Conservation (phyloP, 2,329 filamentous ascomycete genomes). For the Fusarium bulbicola region DNA sequence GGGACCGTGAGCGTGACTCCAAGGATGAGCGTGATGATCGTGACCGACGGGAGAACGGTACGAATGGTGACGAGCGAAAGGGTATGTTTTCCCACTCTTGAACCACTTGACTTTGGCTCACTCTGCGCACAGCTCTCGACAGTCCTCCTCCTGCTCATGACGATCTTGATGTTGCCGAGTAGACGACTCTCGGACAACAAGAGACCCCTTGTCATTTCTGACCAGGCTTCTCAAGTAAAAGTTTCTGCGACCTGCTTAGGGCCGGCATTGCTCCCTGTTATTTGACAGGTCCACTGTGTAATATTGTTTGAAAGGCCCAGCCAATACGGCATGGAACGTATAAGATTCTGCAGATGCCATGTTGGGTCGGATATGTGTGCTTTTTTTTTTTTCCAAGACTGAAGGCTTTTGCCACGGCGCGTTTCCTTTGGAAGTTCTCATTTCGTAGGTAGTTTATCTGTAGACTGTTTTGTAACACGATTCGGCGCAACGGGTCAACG, state of each 20-base stretch:
- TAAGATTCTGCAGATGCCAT: constrained; percentile 28
- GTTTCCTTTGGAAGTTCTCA: constrained; percentile 40
- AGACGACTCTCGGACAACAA: constrained; percentile 35
- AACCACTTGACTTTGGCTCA: constrained; percentile 30
- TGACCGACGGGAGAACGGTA: constrained; percentile 77
- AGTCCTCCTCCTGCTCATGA: constrained; percentile 87
- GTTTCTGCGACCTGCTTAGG: constrained; percentile 35
- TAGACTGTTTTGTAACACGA: constrained; percentile 41
- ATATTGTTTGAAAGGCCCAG: constrained; percentile 37
- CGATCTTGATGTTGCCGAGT: constrained; percentile 94
- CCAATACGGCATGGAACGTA: constrained; percentile 37
- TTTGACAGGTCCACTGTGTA: constrained; percentile 36
- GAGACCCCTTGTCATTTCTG: constrained; percentile 13
- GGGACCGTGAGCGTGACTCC: constrained; percentile 64
- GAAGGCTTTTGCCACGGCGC: constrained; percentile 37
- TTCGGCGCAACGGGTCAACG: constrained; percentile 35
- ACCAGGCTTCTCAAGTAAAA: constrained; percentile 34
- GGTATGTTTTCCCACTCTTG: constrained; percentile 59
- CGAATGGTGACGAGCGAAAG: constrained; percentile 92
- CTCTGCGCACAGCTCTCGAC: constrained; percentile 65
- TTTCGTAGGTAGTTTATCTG: constrained; percentile 41
- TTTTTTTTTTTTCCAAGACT: constrained; percentile 35
- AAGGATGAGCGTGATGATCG: constrained; percentile 77
- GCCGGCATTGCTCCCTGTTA: constrained; percentile 33
- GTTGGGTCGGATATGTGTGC: constrained; percentile 24